Evolutionary conservation across 75 land plant genomes (phyloP).

Genomic region (Larix kaempferi): DNA sequence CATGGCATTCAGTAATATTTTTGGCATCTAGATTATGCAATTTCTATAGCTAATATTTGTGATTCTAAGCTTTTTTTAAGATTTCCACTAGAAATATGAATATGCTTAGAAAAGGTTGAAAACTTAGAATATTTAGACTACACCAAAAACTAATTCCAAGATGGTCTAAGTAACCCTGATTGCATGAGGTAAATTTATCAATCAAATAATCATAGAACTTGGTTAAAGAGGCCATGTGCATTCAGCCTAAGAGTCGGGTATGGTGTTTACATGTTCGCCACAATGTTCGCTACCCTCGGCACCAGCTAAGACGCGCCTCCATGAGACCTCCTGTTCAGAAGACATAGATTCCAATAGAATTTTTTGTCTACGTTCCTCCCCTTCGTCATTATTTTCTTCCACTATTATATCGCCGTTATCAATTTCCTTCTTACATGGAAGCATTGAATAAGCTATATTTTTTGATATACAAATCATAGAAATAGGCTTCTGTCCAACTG

Average conservation of each 20-base stretch:
- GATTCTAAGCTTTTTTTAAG: too few species aligned
- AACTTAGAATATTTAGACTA: too few species aligned
- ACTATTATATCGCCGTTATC: background rate
- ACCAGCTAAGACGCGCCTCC: constrained; percentile 4
- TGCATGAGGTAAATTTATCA: background rate
- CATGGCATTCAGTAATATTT: too few species aligned
- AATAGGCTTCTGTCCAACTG: constrained; percentile 27
- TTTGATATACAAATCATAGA: constrained; percentile 45
- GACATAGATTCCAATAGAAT: constrained; percentile 7
- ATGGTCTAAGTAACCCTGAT: background rate
- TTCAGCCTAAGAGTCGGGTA: background rate
- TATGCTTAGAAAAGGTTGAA: too few species aligned
- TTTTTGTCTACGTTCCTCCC: background rate
- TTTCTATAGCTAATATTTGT: too few species aligned
- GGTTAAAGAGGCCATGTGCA: background rate
- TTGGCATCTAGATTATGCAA: too few species aligned
- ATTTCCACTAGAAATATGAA: too few species aligned
- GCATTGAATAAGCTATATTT: constrained; percentile 19
- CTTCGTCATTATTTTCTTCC: background rate
- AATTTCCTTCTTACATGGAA: constrained; percentile 32
- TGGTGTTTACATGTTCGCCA: background rate
- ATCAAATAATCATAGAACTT: background rate
- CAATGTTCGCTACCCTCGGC: background rate
- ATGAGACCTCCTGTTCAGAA: background rate
- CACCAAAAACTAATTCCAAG: background rate